These are phyloP conservation scores for Thalassiosira exigua DNA, from an alignment of 352 stramenopile species.

Conservation along the genomic window DNA sequence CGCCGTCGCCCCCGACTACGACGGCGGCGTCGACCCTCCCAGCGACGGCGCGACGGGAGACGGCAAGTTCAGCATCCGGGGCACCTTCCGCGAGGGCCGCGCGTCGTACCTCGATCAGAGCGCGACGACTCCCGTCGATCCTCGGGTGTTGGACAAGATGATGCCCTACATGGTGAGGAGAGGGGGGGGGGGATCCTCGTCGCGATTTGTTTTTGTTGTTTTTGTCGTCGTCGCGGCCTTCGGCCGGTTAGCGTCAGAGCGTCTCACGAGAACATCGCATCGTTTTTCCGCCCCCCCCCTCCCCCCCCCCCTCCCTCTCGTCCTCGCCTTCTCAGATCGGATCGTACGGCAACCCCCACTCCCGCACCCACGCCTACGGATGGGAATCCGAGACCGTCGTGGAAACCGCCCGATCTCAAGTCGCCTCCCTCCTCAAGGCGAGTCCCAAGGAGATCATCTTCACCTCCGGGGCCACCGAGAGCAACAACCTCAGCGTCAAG, in stretches of 20 bases:
- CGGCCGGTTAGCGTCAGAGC: no score
- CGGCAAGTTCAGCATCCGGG: slow-evolving; percentile 78
- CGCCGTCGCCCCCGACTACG: background rate
- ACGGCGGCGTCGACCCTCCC: background rate
- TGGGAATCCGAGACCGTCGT: slow-evolving; percentile 97
- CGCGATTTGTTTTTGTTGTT: no score
- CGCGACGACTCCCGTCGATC: slow-evolving; percentile 98
- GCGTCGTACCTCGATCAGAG: slow-evolving; percentile 95
- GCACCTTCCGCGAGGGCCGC: slow-evolving; percentile 84
- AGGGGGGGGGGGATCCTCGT: no score
- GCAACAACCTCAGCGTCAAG: slow-evolving; percentile 99
- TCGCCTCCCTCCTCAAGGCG: slow-evolving; percentile 94
- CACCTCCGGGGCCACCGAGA: slow-evolving; percentile 98
- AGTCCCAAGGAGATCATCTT: slow-evolving; percentile 98
- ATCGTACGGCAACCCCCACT: slow-evolving; percentile 98
- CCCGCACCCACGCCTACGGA: slow-evolving; percentile 97
- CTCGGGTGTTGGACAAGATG: slow-evolving; percentile 98
- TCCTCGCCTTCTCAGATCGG: slow-evolving; percentile 68
- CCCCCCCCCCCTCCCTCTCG: no score
- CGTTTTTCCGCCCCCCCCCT: no score
- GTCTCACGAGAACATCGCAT: no score
- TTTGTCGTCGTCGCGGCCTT: no score
- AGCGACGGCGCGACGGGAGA: slow-evolving; percentile 5
- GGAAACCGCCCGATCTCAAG: slow-evolving; percentile 89
- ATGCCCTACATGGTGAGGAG: slow-evolving; percentile 94